Conservation (phyloP, 2,329 filamentous ascomycete species). For the Penicillium sp. region DNA sequence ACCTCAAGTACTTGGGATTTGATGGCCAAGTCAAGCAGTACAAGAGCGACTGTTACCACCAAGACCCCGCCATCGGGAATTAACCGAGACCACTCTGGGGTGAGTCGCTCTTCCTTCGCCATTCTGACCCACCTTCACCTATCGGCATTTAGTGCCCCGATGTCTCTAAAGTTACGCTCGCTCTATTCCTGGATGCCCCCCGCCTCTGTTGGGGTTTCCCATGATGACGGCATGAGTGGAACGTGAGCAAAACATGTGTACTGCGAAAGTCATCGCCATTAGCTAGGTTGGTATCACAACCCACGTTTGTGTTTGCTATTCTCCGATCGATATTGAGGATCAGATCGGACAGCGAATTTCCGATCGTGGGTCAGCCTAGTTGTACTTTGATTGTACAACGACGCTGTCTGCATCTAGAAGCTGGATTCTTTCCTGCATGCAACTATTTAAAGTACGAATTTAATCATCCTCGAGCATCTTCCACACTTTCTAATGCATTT, state of each 20-base stretch:
- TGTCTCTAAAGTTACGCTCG: background rate
- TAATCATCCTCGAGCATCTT: too few species aligned
- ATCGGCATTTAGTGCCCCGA: conserved; percentile 11
- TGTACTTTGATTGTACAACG: background rate
- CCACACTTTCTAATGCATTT: background rate
- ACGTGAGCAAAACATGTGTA: background rate
- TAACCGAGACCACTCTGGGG: conserved; percentile 6
- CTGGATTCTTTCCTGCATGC: background rate
- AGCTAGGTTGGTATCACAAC: background rate
- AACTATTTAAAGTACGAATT: background rate
- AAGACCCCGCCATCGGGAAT: background rate
- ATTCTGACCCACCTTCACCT: background rate
- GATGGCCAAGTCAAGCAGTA: too few species aligned
- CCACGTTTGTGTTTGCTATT: background rate
- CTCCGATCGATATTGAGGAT: background rate
- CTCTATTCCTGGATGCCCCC: background rate
- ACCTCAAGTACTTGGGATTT: too few species aligned
- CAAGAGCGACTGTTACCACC: background rate
- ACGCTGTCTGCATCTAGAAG: background rate
- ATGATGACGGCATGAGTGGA: background rate
- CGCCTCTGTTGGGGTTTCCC: background rate
- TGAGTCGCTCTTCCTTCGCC: background rate
- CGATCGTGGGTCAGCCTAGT: background rate
- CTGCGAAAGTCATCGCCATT: background rate
- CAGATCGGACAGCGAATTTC: background rate